These are phyloP conservation scores for Centella asiatica DNA, from an alignment of 129 eudicot species.

Conservation along the genomic window DNA sequence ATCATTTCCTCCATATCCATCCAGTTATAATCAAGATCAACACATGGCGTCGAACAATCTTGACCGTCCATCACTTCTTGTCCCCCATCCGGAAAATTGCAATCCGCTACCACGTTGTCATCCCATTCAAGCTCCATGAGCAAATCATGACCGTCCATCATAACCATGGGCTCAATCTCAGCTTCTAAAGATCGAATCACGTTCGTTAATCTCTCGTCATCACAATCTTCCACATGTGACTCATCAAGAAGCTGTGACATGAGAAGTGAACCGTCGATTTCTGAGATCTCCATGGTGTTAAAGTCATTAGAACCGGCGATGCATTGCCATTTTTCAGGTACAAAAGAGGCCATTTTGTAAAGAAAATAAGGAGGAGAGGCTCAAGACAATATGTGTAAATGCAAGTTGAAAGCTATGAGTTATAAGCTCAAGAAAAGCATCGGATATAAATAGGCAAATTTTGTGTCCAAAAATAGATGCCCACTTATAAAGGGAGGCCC, in stretches of 20 bases:
- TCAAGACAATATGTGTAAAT: background rate
- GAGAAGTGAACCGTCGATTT: slow-evolving; percentile 34
- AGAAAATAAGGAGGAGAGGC: too few species aligned
- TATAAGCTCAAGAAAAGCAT: background rate
- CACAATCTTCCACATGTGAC: slow-evolving; percentile 43
- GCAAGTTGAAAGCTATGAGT: background rate
- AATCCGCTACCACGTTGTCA: slow-evolving; percentile 16
- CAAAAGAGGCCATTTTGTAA: slow-evolving; percentile 39
- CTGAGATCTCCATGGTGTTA: slow-evolving; percentile 22
- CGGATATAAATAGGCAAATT: too few species aligned
- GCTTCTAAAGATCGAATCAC: slow-evolving; percentile 61
- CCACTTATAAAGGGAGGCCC: too few species aligned
- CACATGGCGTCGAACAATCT: background rate
- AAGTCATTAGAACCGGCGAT: slow-evolving; percentile 19
- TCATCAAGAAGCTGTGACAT: slow-evolving; percentile 57
- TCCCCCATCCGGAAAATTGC: background rate
- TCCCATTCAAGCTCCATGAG: slow-evolving; percentile 27
- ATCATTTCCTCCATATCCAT: slow-evolving; percentile 23
- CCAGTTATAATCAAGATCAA: slow-evolving; percentile 23
- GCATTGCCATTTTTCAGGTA: slow-evolving; percentile 33
- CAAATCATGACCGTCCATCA: slow-evolving; percentile 18
- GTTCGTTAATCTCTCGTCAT: slow-evolving; percentile 36
- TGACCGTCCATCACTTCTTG: slow-evolving; percentile 1
- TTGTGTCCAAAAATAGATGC: too few species aligned
- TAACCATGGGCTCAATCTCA: slow-evolving; percentile 34